Evolutionary conservation across 75 land plant genomes (phyloP), one percentile per base, ranked within the genome.

Genomic region (Isoetes taiwanensis): DNA sequence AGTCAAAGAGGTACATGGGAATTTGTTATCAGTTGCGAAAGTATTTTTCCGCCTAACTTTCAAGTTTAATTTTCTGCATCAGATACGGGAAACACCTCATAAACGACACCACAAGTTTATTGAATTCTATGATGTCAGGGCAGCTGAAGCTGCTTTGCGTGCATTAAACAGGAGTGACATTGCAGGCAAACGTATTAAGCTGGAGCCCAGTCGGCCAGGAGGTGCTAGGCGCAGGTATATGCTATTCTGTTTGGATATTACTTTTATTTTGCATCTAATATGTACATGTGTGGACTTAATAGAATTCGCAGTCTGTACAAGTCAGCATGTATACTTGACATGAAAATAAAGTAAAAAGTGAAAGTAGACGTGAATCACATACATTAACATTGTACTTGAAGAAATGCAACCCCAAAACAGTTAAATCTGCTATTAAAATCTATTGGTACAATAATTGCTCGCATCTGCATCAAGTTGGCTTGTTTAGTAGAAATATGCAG

Each of bases 1-100:
- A 68, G 82, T 89, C 23, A 89, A 89, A 66, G 96, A 89, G 96
- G 96, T 86, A n/a, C 69, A n/a, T n/a, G n/a, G n/a, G n/a, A n/a
- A n/a, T n/a, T n/a, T n/a, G n/a, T n/a, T n/a, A n/a, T n/a, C n/a
- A n/a, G n/a, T n/a, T n/a, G n/a, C n/a, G n/a, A n/a, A n/a, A n/a
- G n/a, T n/a, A n/a, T n/a, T n/a, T n/a, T n/a, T n/a, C n/a, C n/a
- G n/a, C n/a, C n/a, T n/a, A n/a, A n/a, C n/a, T n/a, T n/a, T n/a
- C n/a, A n/a, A n/a, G n/a, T n/a, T n/a, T n/a, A n/a, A n/a, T n/a
- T 37, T 37, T 37, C 14, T 14, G 39, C 28, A 27, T 16, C 33
- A 54, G 57, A 54, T 54, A 27, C 32, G 28, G 4, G 57, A 54
- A 54, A 54, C 57, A 54, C 32, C 57, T 6, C 32, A 54, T 24